A percentile compares a stretch with the other conserved stretches of the same genome.
phyloP scores from a whole-genome alignment of 2,329 filamentous ascomycete species.

The Aspergillus novoparasiticus region DNA sequence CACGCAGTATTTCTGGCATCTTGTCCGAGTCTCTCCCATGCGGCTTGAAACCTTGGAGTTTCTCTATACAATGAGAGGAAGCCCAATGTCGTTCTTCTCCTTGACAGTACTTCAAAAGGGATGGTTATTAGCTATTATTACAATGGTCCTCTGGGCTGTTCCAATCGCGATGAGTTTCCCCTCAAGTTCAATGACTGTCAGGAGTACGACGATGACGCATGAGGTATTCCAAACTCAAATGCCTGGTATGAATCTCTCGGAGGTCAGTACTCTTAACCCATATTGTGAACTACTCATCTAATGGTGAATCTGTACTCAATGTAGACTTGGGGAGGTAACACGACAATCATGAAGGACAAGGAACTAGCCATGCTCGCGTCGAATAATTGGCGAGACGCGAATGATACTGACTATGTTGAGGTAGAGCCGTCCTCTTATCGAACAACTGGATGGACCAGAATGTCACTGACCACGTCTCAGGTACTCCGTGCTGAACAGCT shows the following conservation, averaged over 20 bases:
- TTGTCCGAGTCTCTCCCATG: not conserved
- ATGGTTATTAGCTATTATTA: not conserved
- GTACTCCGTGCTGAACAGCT: not conserved
- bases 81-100: not conserved
- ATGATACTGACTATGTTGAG: not conserved
- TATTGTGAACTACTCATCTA: not conserved
- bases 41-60: not conserved
- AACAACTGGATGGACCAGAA: accelerated
- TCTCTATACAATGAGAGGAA: not conserved
- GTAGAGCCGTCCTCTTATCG: not conserved
- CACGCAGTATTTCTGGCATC: not conserved
- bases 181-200: not conserved
- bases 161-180: not conserved
- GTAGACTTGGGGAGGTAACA: not conserved
- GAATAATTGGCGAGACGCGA: not conserved
- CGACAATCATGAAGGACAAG: not conserved
- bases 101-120: not conserved
- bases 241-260: not conserved
- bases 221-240: not conserved
- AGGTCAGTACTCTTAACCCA: not conserved
- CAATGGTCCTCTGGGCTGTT: not conserved
- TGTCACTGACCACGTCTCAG: accelerated
- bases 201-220: not conserved
- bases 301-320: accelerated
- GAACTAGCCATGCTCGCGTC: not conserved